phyloP scores from a whole-genome alignment of 1,284 basidiomycete species.

The Cryptococcus sp. region DNA sequence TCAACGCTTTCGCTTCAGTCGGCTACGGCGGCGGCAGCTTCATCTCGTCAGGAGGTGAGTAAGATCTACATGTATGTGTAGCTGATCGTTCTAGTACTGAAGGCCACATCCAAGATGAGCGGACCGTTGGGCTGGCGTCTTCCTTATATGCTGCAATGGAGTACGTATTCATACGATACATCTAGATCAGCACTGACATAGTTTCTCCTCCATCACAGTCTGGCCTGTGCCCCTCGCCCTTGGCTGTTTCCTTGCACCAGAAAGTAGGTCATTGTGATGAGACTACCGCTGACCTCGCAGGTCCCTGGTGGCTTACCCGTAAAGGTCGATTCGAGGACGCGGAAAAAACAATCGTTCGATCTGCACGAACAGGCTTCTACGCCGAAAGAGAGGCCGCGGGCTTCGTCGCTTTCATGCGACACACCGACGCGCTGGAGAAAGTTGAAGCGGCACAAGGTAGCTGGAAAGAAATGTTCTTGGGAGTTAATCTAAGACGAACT shows the following conservation, averaged over 20 bases:
- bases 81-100: constrained; percentile 42
- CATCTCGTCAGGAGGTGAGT: constrained; percentile 4
- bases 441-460: constrained; percentile 10
- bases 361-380: constrained; percentile 24
- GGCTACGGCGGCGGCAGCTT: constrained; percentile 18
- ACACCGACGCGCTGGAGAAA: constrained; percentile 15
- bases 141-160: constrained; percentile 49
- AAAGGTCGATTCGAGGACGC: constrained; percentile 40
- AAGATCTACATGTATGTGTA: background rate
- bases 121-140: constrained; percentile 43
- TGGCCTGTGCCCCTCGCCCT: constrained; percentile 28
- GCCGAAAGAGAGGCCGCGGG: constrained; percentile 23
- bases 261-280: background rate
- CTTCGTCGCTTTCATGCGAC: constrained; percentile 30
- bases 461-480: constrained; percentile 13
- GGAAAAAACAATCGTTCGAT: constrained; percentile 22
- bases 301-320: constrained; percentile 42
- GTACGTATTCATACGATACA: too few species aligned
- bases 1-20: constrained; percentile 19
- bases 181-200: too few species aligned
- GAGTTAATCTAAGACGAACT: constrained; percentile 25
- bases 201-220: constrained; percentile 9
- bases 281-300: too few species aligned
- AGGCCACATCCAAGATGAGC: constrained; percentile 37
- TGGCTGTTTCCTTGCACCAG: constrained; percentile 11